Percentiles rank a stretch among this genome's conserved stretches.
Conservation (phyloP, 2,329 filamentous ascomycete genomes). For the Penicillium corylophilum region DNA sequence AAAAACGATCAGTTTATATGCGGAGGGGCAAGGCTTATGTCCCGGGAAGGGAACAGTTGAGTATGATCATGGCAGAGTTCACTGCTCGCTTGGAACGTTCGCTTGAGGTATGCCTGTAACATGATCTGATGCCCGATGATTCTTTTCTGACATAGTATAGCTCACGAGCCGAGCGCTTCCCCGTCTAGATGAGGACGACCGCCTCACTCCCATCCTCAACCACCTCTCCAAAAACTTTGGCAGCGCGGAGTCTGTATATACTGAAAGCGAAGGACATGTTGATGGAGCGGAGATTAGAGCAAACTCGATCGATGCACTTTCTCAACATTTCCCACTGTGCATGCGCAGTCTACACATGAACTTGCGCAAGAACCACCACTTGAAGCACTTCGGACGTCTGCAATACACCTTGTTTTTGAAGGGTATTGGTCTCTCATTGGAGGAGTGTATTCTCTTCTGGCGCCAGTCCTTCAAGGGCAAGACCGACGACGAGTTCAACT, state of each 20-base stretch:
- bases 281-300: slow-evolving; percentile 74
- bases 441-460: slow-evolving; percentile 93
- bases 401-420: slow-evolving; percentile 98
- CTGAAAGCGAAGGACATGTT: slow-evolving; percentile 62
- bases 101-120: slow-evolving; percentile 65
- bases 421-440: slow-evolving; percentile 86
- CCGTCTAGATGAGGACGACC: slow-evolving; percentile 92
- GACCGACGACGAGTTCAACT: slow-evolving; percentile 93
- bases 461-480: slow-evolving; percentile 79
- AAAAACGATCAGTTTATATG: slow-evolving; percentile 72
- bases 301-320: slow-evolving; percentile 74
- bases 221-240: slow-evolving; percentile 96
- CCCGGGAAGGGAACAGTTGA: slow-evolving; percentile 79
- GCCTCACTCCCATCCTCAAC: slow-evolving; percentile 70
- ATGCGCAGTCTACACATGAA: slow-evolving; percentile 90
- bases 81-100: slow-evolving; percentile 74
- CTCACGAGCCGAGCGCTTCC: slow-evolving; percentile 88
- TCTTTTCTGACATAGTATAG: slow-evolving; percentile 44
- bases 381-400: slow-evolving; percentile 89
- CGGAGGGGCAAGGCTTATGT: slow-evolving; percentile 86
- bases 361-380: slow-evolving; percentile 80
- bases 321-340: slow-evolving; percentile 82
- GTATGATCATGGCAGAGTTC: slow-evolving; percentile 87
- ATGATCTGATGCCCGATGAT: slow-evolving; percentile 5
- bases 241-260: slow-evolving; percentile 82